Conservation (phyloP, 106 monocot genomes). For the Chionographis japonica region DNA sequence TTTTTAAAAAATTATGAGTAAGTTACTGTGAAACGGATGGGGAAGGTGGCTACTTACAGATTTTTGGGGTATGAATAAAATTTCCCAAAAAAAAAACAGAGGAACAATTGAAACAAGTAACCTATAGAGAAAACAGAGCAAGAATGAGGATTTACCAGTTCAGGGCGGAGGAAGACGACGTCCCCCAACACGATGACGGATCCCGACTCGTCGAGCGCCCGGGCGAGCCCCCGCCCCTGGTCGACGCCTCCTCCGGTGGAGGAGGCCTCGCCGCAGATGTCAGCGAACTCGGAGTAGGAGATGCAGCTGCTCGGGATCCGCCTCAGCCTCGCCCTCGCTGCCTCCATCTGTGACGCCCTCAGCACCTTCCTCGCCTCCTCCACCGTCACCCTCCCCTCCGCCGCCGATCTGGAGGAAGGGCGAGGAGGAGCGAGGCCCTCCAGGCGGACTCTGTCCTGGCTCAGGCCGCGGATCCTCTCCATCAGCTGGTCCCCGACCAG, state of each 20-base stretch:
- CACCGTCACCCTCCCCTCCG: constrained; percentile 24
- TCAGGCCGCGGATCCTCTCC: constrained; percentile 17
- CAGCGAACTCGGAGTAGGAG: constrained; percentile 36
- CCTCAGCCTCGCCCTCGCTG: constrained; percentile 40
- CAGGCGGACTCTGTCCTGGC: constrained; percentile 22
- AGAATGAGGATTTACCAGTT: too few relatives aligned
- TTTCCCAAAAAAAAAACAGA: too few relatives aligned
- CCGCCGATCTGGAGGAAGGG: neutral
- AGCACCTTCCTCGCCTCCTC: constrained; percentile 50
- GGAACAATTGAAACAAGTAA: neutral
- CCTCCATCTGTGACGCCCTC: constrained; percentile 46
- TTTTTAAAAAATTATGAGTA: too few relatives aligned
- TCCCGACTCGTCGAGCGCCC: constrained; percentile 63
- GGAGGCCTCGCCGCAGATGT: constrained; percentile 41
- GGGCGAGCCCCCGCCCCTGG: constrained; percentile 34
- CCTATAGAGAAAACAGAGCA: neutral
- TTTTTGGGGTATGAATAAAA: too few relatives aligned
- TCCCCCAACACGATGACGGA: constrained; percentile 64
- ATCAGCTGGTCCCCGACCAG: constrained; percentile 25
- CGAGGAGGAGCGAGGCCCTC: constrained; percentile 11
- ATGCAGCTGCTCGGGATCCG: constrained; percentile 28
- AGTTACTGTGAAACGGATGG: too few relatives aligned
- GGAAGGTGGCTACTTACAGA: too few relatives aligned
- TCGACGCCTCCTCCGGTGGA: constrained; percentile 5
- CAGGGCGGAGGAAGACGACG: constrained; percentile 47